Conservation (phyloP, 768 basidiomycete genomes). For the Lentinula guzmanii region DNA sequence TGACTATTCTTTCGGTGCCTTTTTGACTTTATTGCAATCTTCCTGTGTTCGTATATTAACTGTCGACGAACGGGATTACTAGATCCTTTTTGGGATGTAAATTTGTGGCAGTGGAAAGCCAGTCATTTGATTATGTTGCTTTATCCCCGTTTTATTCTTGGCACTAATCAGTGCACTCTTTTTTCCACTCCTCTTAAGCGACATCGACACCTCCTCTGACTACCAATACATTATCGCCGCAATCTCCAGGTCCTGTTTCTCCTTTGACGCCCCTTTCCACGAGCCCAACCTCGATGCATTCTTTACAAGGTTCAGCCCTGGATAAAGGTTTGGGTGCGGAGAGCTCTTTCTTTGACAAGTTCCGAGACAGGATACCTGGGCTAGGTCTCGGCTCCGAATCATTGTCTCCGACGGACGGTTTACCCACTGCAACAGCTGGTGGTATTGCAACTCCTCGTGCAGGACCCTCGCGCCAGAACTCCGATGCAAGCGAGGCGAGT, state of each 20-base stretch:
- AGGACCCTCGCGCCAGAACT: conserved; percentile 9
- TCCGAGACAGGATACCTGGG: conserved; percentile 30
- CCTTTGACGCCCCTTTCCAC: conserved; percentile 28
- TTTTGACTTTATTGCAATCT: neutral
- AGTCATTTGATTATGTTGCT: neutral
- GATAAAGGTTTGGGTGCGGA: conserved; percentile 5
- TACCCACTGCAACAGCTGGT: neutral
- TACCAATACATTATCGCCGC: conserved; percentile 22
- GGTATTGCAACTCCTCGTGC: neutral
- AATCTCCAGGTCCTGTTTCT: conserved; percentile 36
- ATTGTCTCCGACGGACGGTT: neutral
- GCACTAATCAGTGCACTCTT: neutral
- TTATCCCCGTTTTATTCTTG: neutral
- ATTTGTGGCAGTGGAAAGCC: neutral
- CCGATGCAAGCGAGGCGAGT: conserved; percentile 3
- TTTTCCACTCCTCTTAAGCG: conserved; percentile 14
- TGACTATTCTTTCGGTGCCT: neutral
- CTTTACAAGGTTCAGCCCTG: neutral
- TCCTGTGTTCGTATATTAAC: no score
- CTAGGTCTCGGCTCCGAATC: neutral
- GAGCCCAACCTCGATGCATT: conserved; percentile 11
- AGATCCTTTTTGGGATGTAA: neutral
- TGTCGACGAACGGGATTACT: neutral
- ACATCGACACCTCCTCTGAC: conserved; percentile 26
- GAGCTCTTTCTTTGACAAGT: conserved; percentile 48